phyloP scores from a whole-genome alignment of 164 flowering plant genomes.

The Annona cherimola region DNA sequence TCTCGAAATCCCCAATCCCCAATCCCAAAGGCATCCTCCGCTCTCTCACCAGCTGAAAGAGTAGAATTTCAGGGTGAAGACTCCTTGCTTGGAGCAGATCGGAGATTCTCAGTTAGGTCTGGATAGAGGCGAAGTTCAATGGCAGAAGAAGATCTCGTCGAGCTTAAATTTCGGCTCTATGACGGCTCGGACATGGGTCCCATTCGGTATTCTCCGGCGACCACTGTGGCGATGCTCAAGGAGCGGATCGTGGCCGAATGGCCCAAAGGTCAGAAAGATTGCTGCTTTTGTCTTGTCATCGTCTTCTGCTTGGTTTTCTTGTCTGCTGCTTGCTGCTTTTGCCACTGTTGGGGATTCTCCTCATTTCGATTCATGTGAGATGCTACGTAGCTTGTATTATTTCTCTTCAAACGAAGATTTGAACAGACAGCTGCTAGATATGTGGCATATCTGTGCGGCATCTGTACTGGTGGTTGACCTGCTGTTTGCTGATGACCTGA shows the following conservation, averaged over 20 bases:
- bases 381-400: background rate
- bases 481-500: background rate
- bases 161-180: conserved; percentile 50
- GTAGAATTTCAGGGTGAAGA: background rate
- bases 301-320: background rate
- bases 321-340: background rate
- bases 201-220: conserved; percentile 47
- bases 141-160: conserved; percentile 63
- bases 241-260: conserved; percentile 57
- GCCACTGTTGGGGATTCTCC: background rate
- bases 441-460: background rate
- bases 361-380: background rate
- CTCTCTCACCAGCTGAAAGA: background rate
- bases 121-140: conserved; percentile 17
- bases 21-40: background rate
- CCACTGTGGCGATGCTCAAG: conserved; percentile 56
- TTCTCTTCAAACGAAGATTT: background rate
- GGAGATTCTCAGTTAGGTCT: background rate
- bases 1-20: conserved; percentile 2
- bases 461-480: background rate
- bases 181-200: conserved; percentile 72
- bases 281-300: background rate
- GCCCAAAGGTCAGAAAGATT: conserved; percentile 44
- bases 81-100: background rate
- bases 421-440: background rate